phyloP scores from a whole-genome alignment of 164 flowering plant genomes.

The Umbilicus rupestris region DNA sequence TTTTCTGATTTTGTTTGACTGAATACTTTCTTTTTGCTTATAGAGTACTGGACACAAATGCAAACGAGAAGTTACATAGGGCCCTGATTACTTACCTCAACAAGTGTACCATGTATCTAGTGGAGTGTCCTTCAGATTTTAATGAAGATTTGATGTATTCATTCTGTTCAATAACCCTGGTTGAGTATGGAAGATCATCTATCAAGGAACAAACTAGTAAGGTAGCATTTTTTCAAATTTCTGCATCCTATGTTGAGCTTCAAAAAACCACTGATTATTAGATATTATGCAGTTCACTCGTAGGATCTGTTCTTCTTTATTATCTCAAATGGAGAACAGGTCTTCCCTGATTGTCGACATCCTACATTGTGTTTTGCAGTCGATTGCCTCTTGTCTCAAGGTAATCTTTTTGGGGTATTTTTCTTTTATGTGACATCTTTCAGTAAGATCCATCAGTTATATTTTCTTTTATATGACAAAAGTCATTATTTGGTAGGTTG shows the following conservation, averaged over 20 bases:
- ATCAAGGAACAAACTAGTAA: constrained; percentile 38
- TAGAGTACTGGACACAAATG: constrained; percentile 53
- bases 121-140: constrained; percentile 25
- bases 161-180: constrained; percentile 35
- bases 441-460: background rate
- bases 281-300: constrained; percentile 39
- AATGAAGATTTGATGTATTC: constrained; percentile 27
- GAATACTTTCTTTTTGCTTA: background rate
- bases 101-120: constrained; percentile 34
- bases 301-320: constrained; percentile 41
- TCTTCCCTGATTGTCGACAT: constrained; percentile 25
- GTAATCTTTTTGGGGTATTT: constrained; percentile 19
- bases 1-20: background rate
- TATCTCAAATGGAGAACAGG: constrained; percentile 22
- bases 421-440: background rate
- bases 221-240: constrained; percentile 25
- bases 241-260: background rate
- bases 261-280: background rate
- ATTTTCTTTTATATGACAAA: background rate
- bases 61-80: constrained; percentile 39
- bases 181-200: constrained; percentile 38
- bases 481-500: constrained; percentile 32
- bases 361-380: constrained; percentile 27
- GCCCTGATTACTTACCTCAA: constrained; percentile 35
- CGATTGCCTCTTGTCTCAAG: constrained; percentile 35